Evolutionary conservation across 176 grass and related monocot species (phyloP).

Genomic region (Otatea glauca): DNA sequence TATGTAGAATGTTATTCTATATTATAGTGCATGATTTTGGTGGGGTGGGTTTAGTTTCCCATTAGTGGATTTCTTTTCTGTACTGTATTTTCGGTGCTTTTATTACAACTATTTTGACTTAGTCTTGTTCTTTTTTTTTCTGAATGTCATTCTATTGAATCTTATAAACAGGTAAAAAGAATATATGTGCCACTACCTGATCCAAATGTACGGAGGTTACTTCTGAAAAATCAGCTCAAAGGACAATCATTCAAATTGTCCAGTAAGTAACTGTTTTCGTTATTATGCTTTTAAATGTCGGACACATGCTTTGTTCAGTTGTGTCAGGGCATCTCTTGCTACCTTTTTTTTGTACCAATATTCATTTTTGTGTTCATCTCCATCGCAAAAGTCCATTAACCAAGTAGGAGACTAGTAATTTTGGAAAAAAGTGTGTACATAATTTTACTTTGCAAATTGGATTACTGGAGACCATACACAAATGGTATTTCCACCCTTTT

Average conservation of each 20-base stretch:
- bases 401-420: background rate
- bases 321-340: background rate
- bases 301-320: background rate
- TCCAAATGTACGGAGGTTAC: constrained; percentile 68
- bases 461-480: background rate
- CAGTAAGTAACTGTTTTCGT: constrained; percentile 54
- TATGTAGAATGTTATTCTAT: background rate
- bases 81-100: constrained; percentile 1
- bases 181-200: constrained; percentile 96
- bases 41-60: background rate
- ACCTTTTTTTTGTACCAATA: background rate
- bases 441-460: background rate
- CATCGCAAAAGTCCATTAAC: background rate
- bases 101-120: background rate
- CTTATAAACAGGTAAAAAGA: constrained; percentile 80
- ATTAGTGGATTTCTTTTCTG: background rate
- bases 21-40: background rate
- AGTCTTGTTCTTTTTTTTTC: background rate
- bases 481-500: background rate
- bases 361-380: background rate
- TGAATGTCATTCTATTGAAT: constrained; percentile 14
- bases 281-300: background rate
- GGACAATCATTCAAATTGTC: constrained; percentile 85
- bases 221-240: constrained; percentile 95
- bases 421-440: background rate